These are phyloP conservation scores for Phaeodactylum tricornutum DNA, from an alignment of 108 stramenopile genomes.

Conservation along the genomic window DNA sequence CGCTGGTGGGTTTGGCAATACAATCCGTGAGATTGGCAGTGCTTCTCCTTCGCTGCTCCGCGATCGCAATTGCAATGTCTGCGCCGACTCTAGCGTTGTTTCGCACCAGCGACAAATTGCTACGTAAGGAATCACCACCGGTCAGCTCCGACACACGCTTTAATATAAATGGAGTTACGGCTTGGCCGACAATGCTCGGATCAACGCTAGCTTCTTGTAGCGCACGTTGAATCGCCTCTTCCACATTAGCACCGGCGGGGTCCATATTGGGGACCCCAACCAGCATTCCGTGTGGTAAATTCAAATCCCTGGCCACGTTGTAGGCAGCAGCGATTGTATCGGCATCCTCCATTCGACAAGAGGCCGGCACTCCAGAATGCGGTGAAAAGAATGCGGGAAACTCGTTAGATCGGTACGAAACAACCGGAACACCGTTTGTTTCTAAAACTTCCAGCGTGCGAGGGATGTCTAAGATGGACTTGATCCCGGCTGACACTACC, in stretches of 20 bases:
- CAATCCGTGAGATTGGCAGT: background rate
- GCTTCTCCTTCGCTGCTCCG: slow-evolving; percentile 3
- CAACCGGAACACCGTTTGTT: slow-evolving; percentile 86
- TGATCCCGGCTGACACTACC: slow-evolving; percentile 97
- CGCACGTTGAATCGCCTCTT: slow-evolving; percentile 76
- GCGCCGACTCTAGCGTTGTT: slow-evolving; percentile 87
- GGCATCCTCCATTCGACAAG: slow-evolving; percentile 54
- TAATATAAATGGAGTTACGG: slow-evolving; percentile 91
- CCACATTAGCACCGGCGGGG: slow-evolving; percentile 78
- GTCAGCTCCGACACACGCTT: slow-evolving; percentile 65
- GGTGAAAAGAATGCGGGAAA: slow-evolving; percentile 99
- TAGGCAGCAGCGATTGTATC: slow-evolving; percentile 69
- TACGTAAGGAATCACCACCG: slow-evolving; percentile 62
- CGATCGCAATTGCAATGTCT: slow-evolving; percentile 77
- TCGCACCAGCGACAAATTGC: slow-evolving; percentile 89
- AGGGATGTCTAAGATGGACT: slow-evolving; percentile 91
- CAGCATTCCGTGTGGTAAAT: slow-evolving; percentile 67
- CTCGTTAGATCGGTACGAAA: slow-evolving; percentile 64
- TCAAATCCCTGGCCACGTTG: slow-evolving; percentile 34
- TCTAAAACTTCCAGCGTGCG: slow-evolving; percentile 96
- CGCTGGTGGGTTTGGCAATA: background rate
- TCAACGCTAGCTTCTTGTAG: slow-evolving; percentile 69
- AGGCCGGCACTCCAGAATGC: slow-evolving; percentile 44
- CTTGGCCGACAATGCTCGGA: slow-evolving; percentile 62
- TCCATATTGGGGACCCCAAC: slow-evolving; percentile 92